These are phyloP conservation scores for Eucalyptus guilfoylei DNA, from an alignment of 345 rosid genomes.

Conservation along the genomic window DNA sequence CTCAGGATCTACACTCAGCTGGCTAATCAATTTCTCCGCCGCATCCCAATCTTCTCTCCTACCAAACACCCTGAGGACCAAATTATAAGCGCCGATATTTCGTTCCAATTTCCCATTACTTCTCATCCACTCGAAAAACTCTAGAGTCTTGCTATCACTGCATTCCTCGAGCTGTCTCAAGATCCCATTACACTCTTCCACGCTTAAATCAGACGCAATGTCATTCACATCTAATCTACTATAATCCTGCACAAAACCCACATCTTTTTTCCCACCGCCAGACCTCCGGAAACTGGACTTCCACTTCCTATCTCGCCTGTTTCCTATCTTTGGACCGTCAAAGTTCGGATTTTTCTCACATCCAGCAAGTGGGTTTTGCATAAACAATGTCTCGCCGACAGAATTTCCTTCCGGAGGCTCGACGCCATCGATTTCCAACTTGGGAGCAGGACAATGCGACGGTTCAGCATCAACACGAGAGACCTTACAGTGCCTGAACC, in stretches of 20 bases:
- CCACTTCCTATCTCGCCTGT: not conserved
- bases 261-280: not conserved
- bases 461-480: slow-evolving; percentile 23
- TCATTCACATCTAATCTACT: slow-evolving; percentile 25
- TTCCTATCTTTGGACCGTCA: not conserved
- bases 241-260: not conserved
- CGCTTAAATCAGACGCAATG: slow-evolving; percentile 26
- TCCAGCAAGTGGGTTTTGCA: slow-evolving; percentile 7
- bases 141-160: slow-evolving; percentile 37
- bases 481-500: slow-evolving; percentile 18
- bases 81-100: slow-evolving; percentile 52
- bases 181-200: slow-evolving; percentile 45
- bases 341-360: not conserved
- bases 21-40: slow-evolving; percentile 43
- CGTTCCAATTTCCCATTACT: slow-evolving; percentile 43
- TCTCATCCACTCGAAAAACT: slow-evolving; percentile 82
- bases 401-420: not conserved
- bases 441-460: slow-evolving; percentile 2
- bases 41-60: slow-evolving; percentile 69
- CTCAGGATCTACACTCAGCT: slow-evolving; percentile 12
- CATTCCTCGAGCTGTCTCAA: slow-evolving; percentile 61
- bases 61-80: slow-evolving; percentile 62
- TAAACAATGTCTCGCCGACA: not conserved
- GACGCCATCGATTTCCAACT: slow-evolving; percentile 4
- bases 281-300: not conserved